Conservation (phyloP, 352 stramenopile species). For the Globisporangium radiosum region DNA sequence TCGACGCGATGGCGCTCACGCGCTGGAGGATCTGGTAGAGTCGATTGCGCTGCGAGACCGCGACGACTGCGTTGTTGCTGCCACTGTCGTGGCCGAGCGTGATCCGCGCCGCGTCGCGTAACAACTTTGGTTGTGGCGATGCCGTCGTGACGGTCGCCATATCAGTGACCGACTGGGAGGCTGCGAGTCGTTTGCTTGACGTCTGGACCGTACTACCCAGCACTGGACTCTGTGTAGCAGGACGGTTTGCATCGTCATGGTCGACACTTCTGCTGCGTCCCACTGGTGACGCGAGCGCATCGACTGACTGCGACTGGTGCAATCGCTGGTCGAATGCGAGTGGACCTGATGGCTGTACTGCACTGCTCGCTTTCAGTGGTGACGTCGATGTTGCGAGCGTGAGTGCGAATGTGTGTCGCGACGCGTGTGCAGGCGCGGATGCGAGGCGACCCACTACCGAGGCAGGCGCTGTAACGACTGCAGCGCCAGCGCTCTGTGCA, state of each 20-base stretch:
- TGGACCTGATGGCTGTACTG: background rate
- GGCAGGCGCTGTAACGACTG: too few relatives aligned
- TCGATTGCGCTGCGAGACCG: slow-evolving; percentile 42
- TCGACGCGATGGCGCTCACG: slow-evolving; percentile 30
- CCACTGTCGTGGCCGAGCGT: slow-evolving; percentile 31
- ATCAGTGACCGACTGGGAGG: slow-evolving; percentile 4
- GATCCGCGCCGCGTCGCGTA: slow-evolving; percentile 47
- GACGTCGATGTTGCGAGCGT: background rate
- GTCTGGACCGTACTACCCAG: background rate
- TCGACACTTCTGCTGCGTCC: too few relatives aligned
- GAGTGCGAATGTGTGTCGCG: slow-evolving; percentile 8
- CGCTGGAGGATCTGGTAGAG: slow-evolving; percentile 66
- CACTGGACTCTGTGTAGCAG: background rate
- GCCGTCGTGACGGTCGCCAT: slow-evolving; percentile 11
- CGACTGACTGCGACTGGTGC: slow-evolving; percentile 1
- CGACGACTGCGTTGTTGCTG: slow-evolving; percentile 25
- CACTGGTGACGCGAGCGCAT: background rate
- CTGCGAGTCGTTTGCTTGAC: slow-evolving; percentile 4
- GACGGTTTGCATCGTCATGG: too few relatives aligned
- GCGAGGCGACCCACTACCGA: slow-evolving; percentile 4
- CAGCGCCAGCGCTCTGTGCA: background rate
- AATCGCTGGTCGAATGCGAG: background rate
- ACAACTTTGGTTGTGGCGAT: slow-evolving; percentile 4
- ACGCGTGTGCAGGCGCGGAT: slow-evolving; percentile 10
- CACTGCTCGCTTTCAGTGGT: background rate